These are phyloP conservation scores for Plasmodium coatneyi DNA, from an alignment of 169 alveolate genomes.

Conservation along the genomic window DNA sequence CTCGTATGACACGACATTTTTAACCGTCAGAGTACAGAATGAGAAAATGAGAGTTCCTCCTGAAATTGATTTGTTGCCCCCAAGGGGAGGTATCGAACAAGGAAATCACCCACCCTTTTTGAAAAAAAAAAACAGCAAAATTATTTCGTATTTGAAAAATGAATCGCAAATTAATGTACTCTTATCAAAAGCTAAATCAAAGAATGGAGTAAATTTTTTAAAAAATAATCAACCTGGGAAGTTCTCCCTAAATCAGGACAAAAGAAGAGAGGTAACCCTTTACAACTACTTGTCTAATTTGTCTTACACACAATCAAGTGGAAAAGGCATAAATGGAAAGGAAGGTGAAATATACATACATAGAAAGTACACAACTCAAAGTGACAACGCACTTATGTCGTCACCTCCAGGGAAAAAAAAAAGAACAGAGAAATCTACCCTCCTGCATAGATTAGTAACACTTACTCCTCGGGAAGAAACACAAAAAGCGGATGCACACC, in stretches of 20 bases:
- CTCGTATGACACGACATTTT: neutral
- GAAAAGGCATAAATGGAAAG: neutral
- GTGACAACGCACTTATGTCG: neutral
- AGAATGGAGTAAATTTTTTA: neutral
- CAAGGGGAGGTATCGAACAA: neutral
- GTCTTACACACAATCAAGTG: neutral
- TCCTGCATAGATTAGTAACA: conserved; percentile 32
- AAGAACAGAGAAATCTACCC: conserved; percentile 26
- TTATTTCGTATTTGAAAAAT: conserved; percentile 62
- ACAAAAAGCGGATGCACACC: neutral
- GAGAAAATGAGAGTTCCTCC: conserved; percentile 17
- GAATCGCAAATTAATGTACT: conserved; percentile 43
- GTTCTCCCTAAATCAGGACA: neutral
- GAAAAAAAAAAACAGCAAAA: conserved; percentile 50
- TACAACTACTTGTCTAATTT: neutral
- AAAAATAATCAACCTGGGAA: conserved; percentile 6
- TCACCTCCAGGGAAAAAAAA: conserved; percentile 63
- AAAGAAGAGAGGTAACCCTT: neutral
- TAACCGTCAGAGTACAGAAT: neutral
- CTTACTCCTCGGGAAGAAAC: neutral
- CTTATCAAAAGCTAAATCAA: conserved; percentile 7
- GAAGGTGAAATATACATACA: neutral
- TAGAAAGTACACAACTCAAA: neutral
- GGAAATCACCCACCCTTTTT: neutral
- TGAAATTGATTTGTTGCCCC: neutral